phyloP scores from a whole-genome alignment of 495 filamentous ascomycete genomes.

The Hyaloscypha hepaticicola region DNA sequence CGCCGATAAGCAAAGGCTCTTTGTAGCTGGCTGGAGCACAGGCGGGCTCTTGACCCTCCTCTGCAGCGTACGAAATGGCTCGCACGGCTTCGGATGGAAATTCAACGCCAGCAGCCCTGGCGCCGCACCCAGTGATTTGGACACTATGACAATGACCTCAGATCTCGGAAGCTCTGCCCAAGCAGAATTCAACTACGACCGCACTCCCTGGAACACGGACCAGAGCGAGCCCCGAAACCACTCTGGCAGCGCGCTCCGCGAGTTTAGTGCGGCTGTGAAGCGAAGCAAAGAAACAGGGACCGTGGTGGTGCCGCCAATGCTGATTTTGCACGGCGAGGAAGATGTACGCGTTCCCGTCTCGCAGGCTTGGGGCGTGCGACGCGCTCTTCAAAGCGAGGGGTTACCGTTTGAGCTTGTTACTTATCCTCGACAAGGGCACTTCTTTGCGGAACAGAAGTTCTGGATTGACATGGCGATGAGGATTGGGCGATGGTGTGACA shows the following conservation, averaged over 20 bases:
- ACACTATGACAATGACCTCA: slow-evolving; percentile 4
- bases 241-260: not conserved
- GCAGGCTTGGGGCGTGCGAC: not conserved
- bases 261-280: not conserved
- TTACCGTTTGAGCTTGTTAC: not conserved
- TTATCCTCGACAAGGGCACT: not conserved
- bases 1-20: slow-evolving; percentile 4
- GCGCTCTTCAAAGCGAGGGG: not conserved
- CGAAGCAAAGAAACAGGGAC: too few relatives aligned
- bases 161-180: not conserved
- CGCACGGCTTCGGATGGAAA: not conserved
- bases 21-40: slow-evolving; percentile 11
- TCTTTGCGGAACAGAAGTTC: not conserved
- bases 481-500: too few relatives aligned
- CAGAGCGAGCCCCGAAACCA: not conserved
- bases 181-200: too few relatives aligned
- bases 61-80: not conserved
- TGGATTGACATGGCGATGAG: not conserved
- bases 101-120: slow-evolving; percentile 7
- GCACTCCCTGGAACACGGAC: not conserved
- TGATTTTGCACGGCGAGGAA: not conserved
- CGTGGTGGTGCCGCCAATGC: not conserved
- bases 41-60: slow-evolving; percentile 9
- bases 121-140: slow-evolving; percentile 13
- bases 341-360: not conserved